phyloP scores from a whole-genome alignment of 768 basidiomycete species.

The Lactifluus piperatus region DNA sequence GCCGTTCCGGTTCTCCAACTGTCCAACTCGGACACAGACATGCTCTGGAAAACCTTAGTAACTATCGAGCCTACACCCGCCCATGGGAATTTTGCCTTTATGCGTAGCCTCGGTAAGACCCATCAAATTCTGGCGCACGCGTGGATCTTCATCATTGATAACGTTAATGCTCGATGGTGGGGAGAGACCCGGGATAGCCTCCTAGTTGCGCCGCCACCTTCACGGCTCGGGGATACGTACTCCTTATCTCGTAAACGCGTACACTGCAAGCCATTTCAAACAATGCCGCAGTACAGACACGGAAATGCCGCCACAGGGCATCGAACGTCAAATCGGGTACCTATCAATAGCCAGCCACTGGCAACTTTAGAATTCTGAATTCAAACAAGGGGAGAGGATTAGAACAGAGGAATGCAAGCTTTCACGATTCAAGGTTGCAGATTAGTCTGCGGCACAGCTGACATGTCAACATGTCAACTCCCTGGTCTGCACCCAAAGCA shows the following conservation, averaged over 20 bases:
- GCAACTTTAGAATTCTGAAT: not conserved
- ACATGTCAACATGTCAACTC: too few relatives aligned
- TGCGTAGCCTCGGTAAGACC: not conserved
- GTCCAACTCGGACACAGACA: not conserved
- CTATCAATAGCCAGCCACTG: constrained; percentile 24
- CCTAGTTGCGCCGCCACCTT: constrained; percentile 17
- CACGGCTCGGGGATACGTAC: constrained; percentile 32
- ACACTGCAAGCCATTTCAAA: too few relatives aligned
- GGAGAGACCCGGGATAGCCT: not conserved
- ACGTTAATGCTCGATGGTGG: not conserved
- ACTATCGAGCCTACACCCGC: not conserved
- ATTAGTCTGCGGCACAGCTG: too few relatives aligned
- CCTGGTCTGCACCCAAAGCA: too few relatives aligned
- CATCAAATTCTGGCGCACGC: not conserved
- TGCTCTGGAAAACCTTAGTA: too few relatives aligned
- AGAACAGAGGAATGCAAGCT: not conserved
- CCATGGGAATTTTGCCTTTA: too few relatives aligned
- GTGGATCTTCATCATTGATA: not conserved
- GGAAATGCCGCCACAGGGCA: constrained; percentile 23
- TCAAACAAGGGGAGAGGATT: not conserved
- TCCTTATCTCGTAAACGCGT: constrained; percentile 37
- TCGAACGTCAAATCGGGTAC: constrained; percentile 35
- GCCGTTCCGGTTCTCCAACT: not conserved
- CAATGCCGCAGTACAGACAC: constrained; percentile 37
- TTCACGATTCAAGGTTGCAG: too few relatives aligned